Percentiles rank a stretch among this genome's conserved stretches.
phyloP scores from a whole-genome alignment of 2,329 filamentous ascomycete genomes.

The Leptodontidium sp. region DNA sequence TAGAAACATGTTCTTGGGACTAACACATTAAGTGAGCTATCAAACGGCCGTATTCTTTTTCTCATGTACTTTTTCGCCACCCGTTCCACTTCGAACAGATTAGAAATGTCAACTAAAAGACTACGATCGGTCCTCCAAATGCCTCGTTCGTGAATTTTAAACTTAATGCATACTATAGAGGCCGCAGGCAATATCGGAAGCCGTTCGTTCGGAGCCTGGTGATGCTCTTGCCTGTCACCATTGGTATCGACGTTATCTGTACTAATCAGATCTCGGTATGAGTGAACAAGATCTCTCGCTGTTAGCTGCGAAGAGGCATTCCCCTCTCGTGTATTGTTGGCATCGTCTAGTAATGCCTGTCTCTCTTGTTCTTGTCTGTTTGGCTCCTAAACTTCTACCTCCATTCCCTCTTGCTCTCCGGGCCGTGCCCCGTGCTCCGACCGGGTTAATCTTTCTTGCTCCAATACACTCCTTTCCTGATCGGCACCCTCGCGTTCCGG shows the following conservation, averaged over 20 bases:
- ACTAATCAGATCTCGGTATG: background rate
- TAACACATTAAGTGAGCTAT: background rate
- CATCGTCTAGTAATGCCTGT: background rate
- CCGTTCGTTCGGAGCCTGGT: background rate
- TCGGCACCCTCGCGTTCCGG: background rate
- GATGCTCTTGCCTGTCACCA: background rate
- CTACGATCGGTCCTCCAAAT: background rate
- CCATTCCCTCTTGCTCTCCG: background rate
- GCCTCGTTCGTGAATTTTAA: background rate
- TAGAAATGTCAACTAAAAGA: background rate
- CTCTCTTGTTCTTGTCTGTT: background rate
- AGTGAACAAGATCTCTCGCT: background rate
- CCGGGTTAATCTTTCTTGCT: background rate
- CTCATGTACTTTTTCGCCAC: background rate
- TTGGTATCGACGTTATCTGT: background rate
- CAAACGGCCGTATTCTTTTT: slow-evolving; percentile 1
- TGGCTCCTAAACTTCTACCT: background rate
- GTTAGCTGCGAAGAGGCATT: background rate
- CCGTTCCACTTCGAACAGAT: background rate
- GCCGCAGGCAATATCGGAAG: background rate
- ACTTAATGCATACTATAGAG: background rate
- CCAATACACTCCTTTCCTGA: background rate
- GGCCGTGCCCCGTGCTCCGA: background rate
- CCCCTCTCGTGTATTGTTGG: background rate
- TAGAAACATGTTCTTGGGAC: background rate